Conservation (phyloP, 2,329 filamentous ascomycete species). For the Hypoxylon rubiginosum region DNA sequence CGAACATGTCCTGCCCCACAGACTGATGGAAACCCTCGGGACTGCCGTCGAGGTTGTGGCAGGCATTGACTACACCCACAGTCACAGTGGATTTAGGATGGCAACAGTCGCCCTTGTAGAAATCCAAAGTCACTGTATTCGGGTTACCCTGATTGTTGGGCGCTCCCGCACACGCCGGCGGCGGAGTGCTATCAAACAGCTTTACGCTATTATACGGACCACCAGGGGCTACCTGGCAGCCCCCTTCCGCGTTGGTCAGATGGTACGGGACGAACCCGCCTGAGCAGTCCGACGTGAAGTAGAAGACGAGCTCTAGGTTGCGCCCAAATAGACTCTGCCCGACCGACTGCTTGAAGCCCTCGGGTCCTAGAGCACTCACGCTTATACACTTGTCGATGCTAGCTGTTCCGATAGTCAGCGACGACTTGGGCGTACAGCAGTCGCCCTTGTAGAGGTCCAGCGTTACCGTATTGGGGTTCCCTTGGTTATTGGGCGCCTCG, state of each 20-base stretch:
- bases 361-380: slow-evolving; percentile 2
- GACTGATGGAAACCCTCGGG: slow-evolving; percentile 2
- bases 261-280: background rate
- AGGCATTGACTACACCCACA: background rate
- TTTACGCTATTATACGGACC: background rate
- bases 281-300: slow-evolving; percentile 4
- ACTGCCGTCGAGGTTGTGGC: slow-evolving; percentile 1
- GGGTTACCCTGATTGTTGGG: slow-evolving; percentile 2
- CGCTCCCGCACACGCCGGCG: background rate
- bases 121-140: slow-evolving; percentile 1
- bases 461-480: background rate
- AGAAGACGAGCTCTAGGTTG: background rate
- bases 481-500: background rate
- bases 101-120: slow-evolving; percentile 1
- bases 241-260: background rate
- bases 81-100: slow-evolving; percentile 2
- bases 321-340: slow-evolving; percentile 1
- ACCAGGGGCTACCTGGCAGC: slow-evolving; percentile 1
- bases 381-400: background rate
- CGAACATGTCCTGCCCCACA: slow-evolving; percentile 1
- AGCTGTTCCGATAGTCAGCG: slow-evolving; percentile 5
- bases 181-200: slow-evolving; percentile 2
- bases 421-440: slow-evolving; percentile 1
- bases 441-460: slow-evolving; percentile 1
- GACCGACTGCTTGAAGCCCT: slow-evolving; percentile 2